Conservation (phyloP, 345 rosid species). For the Orychophragmus violaceus region DNA sequence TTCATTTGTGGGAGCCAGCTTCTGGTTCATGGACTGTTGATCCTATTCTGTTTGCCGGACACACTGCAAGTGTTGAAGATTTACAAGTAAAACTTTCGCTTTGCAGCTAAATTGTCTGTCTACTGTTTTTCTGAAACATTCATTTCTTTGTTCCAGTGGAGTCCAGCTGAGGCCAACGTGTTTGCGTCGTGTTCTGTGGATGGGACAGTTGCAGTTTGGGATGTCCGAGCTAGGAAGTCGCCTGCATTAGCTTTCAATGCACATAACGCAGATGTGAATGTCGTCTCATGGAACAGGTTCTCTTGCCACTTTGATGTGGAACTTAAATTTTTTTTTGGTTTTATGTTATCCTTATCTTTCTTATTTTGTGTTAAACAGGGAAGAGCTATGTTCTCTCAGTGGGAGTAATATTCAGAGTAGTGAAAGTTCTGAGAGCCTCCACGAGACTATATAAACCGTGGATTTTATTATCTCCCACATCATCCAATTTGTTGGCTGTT, state of each 20-base stretch:
- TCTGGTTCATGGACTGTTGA: constrained; percentile 73
- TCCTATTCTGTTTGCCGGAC: constrained; percentile 62
- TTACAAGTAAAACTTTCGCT: constrained; percentile 46
- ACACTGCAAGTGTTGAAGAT: constrained; percentile 86
- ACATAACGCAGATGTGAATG: constrained; percentile 88
- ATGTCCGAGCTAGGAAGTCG: constrained; percentile 58
- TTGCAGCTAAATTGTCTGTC: background rate
- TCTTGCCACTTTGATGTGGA: background rate
- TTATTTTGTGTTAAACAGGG: constrained; percentile 40
- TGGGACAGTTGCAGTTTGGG: constrained; percentile 80
- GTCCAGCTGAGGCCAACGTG: constrained; percentile 75
- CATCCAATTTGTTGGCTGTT: constrained; percentile 34
- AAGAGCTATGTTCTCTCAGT: constrained; percentile 54
- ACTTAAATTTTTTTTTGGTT: background rate
- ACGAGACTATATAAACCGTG: constrained; percentile 70
- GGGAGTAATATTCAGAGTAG: constrained; percentile 78
- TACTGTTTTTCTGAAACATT: background rate
- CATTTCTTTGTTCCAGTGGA: constrained; percentile 61
- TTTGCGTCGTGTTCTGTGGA: constrained; percentile 93
- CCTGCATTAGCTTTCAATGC: constrained; percentile 72
- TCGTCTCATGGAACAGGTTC: constrained; percentile 94
- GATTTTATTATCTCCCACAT: constrained; percentile 40
- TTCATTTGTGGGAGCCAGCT: constrained; percentile 87
- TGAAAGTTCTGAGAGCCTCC: constrained; percentile 54
- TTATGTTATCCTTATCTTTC: background rate